These are phyloP conservation scores for Echeveria elegans DNA, from an alignment of 164 flowering plant genomes.

Conservation along the genomic window DNA sequence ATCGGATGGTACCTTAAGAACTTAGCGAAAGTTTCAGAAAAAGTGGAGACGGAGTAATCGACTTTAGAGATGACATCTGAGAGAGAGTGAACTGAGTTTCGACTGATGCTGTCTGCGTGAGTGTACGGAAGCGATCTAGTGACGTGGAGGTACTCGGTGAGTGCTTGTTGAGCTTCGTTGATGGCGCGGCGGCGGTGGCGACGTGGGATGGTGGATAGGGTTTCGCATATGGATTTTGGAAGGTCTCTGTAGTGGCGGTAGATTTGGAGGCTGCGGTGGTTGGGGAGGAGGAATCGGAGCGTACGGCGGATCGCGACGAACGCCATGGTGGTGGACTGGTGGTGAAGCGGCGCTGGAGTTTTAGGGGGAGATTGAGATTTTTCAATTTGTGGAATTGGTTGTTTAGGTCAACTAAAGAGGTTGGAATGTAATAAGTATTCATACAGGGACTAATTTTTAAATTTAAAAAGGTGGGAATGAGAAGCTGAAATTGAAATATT, in stretches of 20 bases:
- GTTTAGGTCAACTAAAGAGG: not conserved
- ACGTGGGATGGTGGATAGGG: constrained; percentile 23
- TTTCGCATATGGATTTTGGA: constrained; percentile 15
- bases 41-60: constrained; percentile 20
- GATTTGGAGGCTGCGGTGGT: not conserved
- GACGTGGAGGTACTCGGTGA: constrained; percentile 57
- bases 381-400: not conserved
- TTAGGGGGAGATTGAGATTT: not conserved
- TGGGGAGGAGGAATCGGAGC: not conserved
- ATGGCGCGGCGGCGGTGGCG: constrained; percentile 27
- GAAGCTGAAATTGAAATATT: too few relatives aligned
- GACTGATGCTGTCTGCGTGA: constrained; percentile 53
- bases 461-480: too few relatives aligned
- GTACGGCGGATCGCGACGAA: constrained; percentile 3
- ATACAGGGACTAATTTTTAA: not conserved
- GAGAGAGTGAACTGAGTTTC: constrained; percentile 36
- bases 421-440: not conserved
- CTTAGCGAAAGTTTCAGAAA: constrained; percentile 22
- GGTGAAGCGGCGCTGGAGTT: not conserved
- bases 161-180: constrained; percentile 38
- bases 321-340: not conserved
- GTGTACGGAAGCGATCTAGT: constrained; percentile 43
- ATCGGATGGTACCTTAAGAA: constrained; percentile 64
- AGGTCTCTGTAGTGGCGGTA: constrained; percentile 21
- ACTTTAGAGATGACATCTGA: constrained; percentile 25